Evolutionary conservation across 2,329 filamentous ascomycete genomes (phyloP).

Genomic region (Apiospora saccharicola): DNA sequence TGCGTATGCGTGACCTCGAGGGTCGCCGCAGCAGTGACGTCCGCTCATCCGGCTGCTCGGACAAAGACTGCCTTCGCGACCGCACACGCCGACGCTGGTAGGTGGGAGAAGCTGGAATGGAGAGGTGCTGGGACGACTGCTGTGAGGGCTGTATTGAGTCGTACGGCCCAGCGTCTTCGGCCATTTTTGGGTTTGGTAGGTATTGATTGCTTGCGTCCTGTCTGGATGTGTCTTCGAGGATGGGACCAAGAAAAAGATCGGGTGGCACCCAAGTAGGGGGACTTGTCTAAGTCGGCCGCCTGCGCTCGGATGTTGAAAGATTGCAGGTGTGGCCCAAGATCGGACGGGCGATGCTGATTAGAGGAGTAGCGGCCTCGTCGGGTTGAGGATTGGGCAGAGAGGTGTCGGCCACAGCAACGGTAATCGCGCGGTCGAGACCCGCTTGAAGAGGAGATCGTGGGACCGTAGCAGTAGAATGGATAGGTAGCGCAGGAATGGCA

Average conservation of each 20-base stretch:
- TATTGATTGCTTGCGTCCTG: not conserved
- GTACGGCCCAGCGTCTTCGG: slow-evolving; percentile 24
- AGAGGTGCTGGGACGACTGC: slow-evolving; percentile 11
- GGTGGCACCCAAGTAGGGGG: not conserved
- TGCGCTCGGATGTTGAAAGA: not conserved
- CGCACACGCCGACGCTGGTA: slow-evolving; percentile 6
- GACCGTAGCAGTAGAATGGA: not conserved
- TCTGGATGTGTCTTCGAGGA: not conserved
- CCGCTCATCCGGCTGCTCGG: slow-evolving; percentile 23
- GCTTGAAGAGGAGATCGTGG: slow-evolving; percentile 6
- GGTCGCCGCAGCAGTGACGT: slow-evolving; percentile 16
- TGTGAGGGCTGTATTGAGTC: slow-evolving; percentile 22
- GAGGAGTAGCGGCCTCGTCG: not conserved
- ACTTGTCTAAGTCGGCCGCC: not conserved
- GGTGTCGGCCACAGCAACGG: not conserved
- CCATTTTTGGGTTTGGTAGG: not conserved
- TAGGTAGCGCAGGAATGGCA: not conserved
- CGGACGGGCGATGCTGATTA: not conserved
- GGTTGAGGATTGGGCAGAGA: slow-evolving; percentile 15
- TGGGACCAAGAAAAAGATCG: not conserved
- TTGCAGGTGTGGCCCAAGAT: not conserved
- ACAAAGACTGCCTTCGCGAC: slow-evolving; percentile 21
- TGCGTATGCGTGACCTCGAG: slow-evolving; percentile 22
- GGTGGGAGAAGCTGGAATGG: slow-evolving; percentile 12
- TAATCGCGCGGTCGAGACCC: slow-evolving; percentile 3